phyloP scores from a whole-genome alignment of 108 stramenopile genomes.

The Parietichytrium sp. region DNA sequence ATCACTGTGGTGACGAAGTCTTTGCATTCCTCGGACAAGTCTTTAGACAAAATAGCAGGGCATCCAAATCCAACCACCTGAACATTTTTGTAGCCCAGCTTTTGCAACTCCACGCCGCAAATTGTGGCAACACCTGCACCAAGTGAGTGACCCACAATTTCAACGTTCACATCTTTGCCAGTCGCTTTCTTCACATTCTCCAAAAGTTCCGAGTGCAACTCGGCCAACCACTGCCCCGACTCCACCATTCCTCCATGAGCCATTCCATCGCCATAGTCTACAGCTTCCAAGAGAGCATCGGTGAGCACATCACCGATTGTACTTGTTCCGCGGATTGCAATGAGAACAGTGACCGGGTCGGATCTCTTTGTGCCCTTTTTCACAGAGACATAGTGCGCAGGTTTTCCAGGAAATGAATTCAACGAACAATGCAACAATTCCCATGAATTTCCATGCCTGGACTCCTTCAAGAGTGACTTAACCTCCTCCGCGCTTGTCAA shows the following conservation, averaged over 20 bases:
- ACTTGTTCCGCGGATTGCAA: constrained; percentile 77
- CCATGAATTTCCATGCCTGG: constrained; percentile 40
- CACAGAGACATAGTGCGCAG: constrained; percentile 73
- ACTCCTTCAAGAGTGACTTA: constrained; percentile 50
- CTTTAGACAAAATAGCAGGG: constrained; percentile 66
- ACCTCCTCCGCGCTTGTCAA: constrained; percentile 66
- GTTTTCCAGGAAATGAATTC: constrained; percentile 66
- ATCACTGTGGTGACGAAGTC: constrained; percentile 72
- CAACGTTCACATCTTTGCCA: constrained; percentile 63
- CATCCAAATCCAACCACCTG: constrained; percentile 74
- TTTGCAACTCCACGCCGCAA: constrained; percentile 69
- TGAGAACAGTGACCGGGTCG: constrained; percentile 63
- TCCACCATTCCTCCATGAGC: constrained; percentile 69
- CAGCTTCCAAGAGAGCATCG: constrained; percentile 69
- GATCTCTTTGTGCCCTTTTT: constrained; percentile 63
- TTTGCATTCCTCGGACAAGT: constrained; percentile 61
- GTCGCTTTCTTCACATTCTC: constrained; percentile 55
- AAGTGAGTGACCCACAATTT: constrained; percentile 69
- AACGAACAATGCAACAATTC: constrained; percentile 65
- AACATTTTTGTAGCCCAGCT: constrained; percentile 49
- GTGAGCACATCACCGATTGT: constrained; percentile 72
- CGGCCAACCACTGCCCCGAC: constrained; percentile 66
- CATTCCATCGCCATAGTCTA: constrained; percentile 67
- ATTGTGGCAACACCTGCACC: constrained; percentile 77
- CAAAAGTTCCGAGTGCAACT: constrained; percentile 63